Evolutionary conservation across 352 stramenopile genomes (phyloP).

Genomic region (Albugo laibachii): DNA sequence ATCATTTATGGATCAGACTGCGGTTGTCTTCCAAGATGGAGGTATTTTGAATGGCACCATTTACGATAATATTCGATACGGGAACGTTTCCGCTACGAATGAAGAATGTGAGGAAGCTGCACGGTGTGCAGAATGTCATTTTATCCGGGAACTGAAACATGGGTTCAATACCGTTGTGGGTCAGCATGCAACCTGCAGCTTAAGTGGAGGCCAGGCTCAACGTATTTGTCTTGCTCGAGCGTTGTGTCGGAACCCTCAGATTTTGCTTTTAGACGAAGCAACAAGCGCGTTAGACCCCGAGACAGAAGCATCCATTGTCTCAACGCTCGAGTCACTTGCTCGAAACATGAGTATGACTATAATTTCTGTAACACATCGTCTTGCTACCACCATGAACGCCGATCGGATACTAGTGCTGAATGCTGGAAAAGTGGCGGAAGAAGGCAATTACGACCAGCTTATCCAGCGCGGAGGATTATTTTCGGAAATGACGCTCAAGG

Average conservation of each 20-base stretch:
- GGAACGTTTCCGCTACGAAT: constrained; percentile 43
- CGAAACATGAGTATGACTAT: constrained; percentile 81
- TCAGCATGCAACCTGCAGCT: constrained; percentile 70
- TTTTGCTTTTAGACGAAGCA: constrained; percentile 69
- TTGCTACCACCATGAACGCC: constrained; percentile 59
- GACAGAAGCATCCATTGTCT: constrained; percentile 70
- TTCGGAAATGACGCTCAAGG: constrained; percentile 74
- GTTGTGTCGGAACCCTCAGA: constrained; percentile 53
- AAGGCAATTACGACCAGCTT: constrained; percentile 53
- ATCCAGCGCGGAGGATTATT: constrained; percentile 53
- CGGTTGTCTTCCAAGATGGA: constrained; percentile 74
- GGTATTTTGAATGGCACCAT: constrained; percentile 77
- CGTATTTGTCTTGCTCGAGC: constrained; percentile 69
- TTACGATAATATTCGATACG: constrained; percentile 77
- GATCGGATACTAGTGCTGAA: constrained; percentile 72
- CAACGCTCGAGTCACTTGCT: constrained; percentile 55
- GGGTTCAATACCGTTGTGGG: constrained; percentile 67
- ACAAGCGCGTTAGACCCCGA: constrained; percentile 74
- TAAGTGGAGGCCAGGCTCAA: constrained; percentile 74
- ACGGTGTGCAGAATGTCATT: constrained; percentile 61
- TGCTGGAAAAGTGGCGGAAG: constrained; percentile 47
- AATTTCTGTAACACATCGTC: constrained; percentile 76
- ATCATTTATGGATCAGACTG: constrained; percentile 75
- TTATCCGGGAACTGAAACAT: constrained; percentile 65
- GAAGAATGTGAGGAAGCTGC: constrained; percentile 67